phyloP scores from a whole-genome alignment of 1,284 basidiomycete genomes.

The Waitea zeae region DNA sequence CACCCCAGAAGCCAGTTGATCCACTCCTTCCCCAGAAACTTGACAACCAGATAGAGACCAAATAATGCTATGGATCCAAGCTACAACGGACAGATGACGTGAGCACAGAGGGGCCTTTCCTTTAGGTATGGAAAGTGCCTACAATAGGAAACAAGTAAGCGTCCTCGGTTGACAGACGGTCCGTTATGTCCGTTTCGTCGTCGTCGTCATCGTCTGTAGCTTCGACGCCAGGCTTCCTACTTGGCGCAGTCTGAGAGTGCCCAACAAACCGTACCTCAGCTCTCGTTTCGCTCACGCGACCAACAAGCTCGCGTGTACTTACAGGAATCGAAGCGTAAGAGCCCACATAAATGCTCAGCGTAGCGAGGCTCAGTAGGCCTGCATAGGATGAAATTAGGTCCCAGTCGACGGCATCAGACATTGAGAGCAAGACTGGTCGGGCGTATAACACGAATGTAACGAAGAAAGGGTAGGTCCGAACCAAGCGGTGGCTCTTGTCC shows the following conservation, averaged over 20 bases:
- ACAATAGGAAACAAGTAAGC: constrained; percentile 69
- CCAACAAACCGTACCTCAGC: too few species aligned
- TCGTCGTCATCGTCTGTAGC: constrained; percentile 25
- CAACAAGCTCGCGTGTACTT: constrained; percentile 14
- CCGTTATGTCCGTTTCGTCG: constrained; percentile 26
- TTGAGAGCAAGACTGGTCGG: too few species aligned
- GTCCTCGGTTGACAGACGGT: constrained; percentile 46
- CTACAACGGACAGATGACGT: constrained; percentile 19
- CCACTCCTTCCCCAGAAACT: constrained; percentile 69
- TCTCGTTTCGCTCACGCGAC: too few species aligned
- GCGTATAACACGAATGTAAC: too few species aligned
- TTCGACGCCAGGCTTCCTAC: too few species aligned
- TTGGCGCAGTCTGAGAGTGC: too few species aligned
- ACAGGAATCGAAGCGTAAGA: constrained; percentile 52
- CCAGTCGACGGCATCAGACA: too few species aligned
- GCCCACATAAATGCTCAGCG: constrained; percentile 44
- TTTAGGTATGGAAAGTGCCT: too few species aligned
- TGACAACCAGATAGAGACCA: constrained; percentile 53
- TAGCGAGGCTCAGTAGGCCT: constrained; percentile 46
- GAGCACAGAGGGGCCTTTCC: too few species aligned
- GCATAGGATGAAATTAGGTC: constrained; percentile 47
- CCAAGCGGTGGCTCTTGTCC: too few species aligned
- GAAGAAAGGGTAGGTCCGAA: too few species aligned
- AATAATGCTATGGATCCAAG: constrained; percentile 49
- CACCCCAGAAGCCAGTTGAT: constrained; percentile 65